phyloP scores from a whole-genome alignment of 2,329 filamentous ascomycete genomes.

The Ophiostoma sp. region DNA sequence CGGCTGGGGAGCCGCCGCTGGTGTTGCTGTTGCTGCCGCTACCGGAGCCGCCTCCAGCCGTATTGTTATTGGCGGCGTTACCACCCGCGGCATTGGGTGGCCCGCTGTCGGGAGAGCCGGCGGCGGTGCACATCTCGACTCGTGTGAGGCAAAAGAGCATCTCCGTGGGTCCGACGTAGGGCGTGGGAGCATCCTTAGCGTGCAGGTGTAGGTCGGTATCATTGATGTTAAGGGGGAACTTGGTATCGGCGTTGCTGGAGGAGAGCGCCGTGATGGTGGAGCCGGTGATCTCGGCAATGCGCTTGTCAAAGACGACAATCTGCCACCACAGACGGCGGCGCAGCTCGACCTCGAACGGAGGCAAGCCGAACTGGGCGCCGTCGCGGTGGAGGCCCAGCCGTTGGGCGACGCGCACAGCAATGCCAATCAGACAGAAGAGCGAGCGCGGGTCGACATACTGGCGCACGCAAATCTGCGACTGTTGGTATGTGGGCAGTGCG shows the following conservation, averaged over 20 bases:
- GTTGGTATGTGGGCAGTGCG: constrained; percentile 35
- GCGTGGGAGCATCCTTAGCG: constrained; percentile 54
- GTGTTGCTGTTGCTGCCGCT: constrained; percentile 11
- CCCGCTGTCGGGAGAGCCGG: constrained; percentile 42
- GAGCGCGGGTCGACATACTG: constrained; percentile 62
- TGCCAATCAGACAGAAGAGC: constrained; percentile 61
- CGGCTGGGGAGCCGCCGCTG: neutral
- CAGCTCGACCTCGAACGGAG: constrained; percentile 66
- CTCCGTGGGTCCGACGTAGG: constrained; percentile 56
- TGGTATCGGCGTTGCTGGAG: constrained; percentile 54
- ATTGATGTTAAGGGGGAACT: constrained; percentile 61
- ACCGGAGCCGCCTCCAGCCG: constrained; percentile 39
- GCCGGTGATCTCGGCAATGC: constrained; percentile 66
- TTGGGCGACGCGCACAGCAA: constrained; percentile 67
- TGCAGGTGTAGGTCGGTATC: constrained; percentile 60
- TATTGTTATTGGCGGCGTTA: constrained; percentile 48
- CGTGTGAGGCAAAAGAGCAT: constrained; percentile 61
- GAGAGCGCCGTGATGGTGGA: constrained; percentile 58
- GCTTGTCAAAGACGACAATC: constrained; percentile 66
- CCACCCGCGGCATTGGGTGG: constrained; percentile 20
- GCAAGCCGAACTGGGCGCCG: constrained; percentile 50
- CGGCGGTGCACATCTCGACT: constrained; percentile 58
- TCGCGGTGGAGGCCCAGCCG: constrained; percentile 70
- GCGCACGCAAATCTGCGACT: constrained; percentile 53
- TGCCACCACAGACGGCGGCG: constrained; percentile 75